Base-by-base conservation (phyloP, 495 filamentous ascomycete species). In the Penicillium lividum region DNA sequence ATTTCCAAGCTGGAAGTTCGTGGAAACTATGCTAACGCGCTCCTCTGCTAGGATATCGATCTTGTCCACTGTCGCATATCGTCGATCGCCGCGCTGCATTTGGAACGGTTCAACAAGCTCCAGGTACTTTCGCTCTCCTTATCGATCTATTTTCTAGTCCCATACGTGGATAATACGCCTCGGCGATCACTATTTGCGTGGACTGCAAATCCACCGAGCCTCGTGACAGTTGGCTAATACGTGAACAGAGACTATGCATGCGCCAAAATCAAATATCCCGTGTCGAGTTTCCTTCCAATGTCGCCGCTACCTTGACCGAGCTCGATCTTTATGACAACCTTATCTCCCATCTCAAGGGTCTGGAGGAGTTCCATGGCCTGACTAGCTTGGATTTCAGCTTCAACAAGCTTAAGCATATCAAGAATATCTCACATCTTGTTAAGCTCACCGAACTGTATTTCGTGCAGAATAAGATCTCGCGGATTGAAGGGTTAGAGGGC, bases 321-420 rank as follows among this genome's bases (percentile, higher is more conserved):
- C 82, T 99, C 27, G 94, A 99, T 66, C 82, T 99, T 63, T 99
- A 99, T 80, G 94, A 99, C 72, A 99, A 99, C 69, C 80, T 93
- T n/a, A 92, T 98, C 65, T 83, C 86, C 4, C 92, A 96, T 68
- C 82, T 97, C 67, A 84, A 87, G 62, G 90, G 90, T 34, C 82
- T 99, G 30, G 91, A 96, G 29, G 80, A 85, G 46, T 83, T 97
- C 36, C 78, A 75, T 8, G 78, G 89, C 33, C 80, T 99, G 18
- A 90, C 81, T 13, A 89, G 78, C 54, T 82, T 99, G 49, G 94
- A 99, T 68, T 78, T 99, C 38, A 93, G 90, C 66, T 99, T 96
- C 84, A 99, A 99, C 75, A 97, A 97, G 78, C 93, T 99, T 77
- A 97, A 96, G 71, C 93, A 98, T 70, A 96, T 99, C 80, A 95